Conservation (phyloP, 805 yeast genomes). For the Yarrowia yakushimensis region DNA sequence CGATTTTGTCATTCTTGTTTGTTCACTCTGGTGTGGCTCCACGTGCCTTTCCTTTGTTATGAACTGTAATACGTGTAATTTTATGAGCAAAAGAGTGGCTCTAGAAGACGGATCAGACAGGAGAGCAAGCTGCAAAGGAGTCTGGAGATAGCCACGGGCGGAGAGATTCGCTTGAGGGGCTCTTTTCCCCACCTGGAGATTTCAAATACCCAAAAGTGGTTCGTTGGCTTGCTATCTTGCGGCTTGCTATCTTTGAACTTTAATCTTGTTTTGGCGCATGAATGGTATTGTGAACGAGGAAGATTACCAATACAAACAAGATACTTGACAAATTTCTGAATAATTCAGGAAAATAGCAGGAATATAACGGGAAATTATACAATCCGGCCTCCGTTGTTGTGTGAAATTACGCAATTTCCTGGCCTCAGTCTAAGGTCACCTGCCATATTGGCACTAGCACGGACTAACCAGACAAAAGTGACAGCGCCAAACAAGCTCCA, state of each 20-base stretch:
- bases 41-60: slow-evolving; percentile 1
- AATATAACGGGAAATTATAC: no score
- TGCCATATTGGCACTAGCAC: no score
- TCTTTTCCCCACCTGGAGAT: not conserved
- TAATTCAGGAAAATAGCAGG: not conserved
- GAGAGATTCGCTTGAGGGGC: no score
- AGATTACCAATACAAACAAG: no score
- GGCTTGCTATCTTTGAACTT: slow-evolving; percentile 7
- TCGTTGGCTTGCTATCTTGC: slow-evolving; percentile 8
- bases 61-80: not conserved
- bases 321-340: not conserved
- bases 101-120: not conserved
- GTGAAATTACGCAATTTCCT: no score
- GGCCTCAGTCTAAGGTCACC: no score
- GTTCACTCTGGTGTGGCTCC: not conserved
- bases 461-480: no score
- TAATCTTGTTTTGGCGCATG: not conserved
- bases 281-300: not conserved
- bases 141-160: no score
- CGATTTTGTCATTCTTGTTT: not conserved
- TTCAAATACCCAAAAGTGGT: no score
- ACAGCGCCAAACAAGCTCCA: not conserved
- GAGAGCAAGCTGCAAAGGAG: not conserved
- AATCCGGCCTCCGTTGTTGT: no score
- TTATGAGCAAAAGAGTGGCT: no score